Conservation (phyloP, 2,329 filamentous ascomycete species). For the Catunica adiposa region DNA sequence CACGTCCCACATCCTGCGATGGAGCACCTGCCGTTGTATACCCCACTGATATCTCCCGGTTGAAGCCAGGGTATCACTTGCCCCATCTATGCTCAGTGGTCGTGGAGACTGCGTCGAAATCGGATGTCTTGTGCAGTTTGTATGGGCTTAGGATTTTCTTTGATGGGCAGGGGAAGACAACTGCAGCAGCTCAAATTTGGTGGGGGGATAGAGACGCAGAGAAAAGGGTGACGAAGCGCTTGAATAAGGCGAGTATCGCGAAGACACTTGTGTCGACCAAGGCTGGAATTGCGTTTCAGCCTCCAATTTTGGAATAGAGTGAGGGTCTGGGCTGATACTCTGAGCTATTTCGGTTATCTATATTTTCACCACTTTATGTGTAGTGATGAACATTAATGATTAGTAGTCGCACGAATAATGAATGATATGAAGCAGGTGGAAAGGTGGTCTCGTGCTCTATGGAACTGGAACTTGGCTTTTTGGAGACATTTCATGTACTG, state of each 20-base stretch:
- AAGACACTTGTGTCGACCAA: not conserved
- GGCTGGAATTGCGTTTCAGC: not conserved
- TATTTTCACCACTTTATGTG: not conserved
- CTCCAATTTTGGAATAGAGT: not conserved
- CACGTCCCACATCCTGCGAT: not conserved
- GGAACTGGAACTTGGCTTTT: no score
- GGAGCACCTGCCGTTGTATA: not conserved
- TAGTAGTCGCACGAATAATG: no score
- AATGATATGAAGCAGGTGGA: no score
- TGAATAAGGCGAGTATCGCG: conserved; percentile 1
- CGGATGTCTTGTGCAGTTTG: not conserved
- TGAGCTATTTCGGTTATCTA: no score
- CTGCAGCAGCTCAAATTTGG: not conserved
- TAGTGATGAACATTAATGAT: not conserved
- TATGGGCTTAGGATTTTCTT: not conserved
- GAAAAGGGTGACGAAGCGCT: not conserved
- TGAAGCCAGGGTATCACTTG: not conserved
- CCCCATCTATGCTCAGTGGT: conserved; percentile 4
- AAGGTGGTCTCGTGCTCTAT: no score
- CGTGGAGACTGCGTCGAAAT: not conserved
- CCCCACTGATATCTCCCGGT: not conserved
- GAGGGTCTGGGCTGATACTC: not conserved
- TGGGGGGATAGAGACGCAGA: not conserved
- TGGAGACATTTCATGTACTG: no score
- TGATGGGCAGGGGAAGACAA: not conserved